Evolutionary conservation across 1,284 basidiomycete genomes (phyloP), one percentile per base, ranked within the genome.

Genomic region (Cutaneotrichosporon cutaneum): DNA sequence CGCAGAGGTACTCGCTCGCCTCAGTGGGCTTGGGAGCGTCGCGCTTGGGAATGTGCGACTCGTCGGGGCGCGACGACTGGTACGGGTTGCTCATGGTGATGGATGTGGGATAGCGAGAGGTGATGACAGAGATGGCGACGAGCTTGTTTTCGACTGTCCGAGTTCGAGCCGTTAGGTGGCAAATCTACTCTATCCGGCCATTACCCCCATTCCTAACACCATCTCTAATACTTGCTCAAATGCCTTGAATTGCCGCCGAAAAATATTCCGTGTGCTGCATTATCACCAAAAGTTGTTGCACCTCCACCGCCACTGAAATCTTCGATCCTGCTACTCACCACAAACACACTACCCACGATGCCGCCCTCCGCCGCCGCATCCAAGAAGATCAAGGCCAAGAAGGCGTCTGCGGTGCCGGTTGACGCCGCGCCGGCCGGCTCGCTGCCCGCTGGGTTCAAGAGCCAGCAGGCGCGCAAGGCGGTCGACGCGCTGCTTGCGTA

Each of bases 1-100:
- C 94, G 76, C 94, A 96, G 59, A 93, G 86, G 75, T 96, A 96
- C 78, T 94, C 90, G 87, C 91, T 90, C 4, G 88, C 86, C 69
- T 77, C 71, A 16, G 73, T 68, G 4, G 68, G 63, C 63, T 77
- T 73, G 51, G 70, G 68, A 14, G 67, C 59, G 26, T 64, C 64
- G 45, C 72, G 60, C 5, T 68, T 64, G 11, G 75, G 73, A 59
- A 78, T 70, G 50, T 69, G 63, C 59, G 59, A 63, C 60, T 69
- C 67, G 63, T 69, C 65, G 24, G 67, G 67, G 44, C 67, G 62
- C 52, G 65, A 65, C 10, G 67, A 69, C n/a, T 57, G 55, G 64
- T 77, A 77, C 6, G 73, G 75, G 68, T 75, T 77, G 32, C 73
- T 73, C 73, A 76, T 76, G 11, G 11, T 14, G 33, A 51, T 68